Conservation (phyloP, 2,329 filamentous ascomycete species). For the Hypoxylon sp. region DNA sequence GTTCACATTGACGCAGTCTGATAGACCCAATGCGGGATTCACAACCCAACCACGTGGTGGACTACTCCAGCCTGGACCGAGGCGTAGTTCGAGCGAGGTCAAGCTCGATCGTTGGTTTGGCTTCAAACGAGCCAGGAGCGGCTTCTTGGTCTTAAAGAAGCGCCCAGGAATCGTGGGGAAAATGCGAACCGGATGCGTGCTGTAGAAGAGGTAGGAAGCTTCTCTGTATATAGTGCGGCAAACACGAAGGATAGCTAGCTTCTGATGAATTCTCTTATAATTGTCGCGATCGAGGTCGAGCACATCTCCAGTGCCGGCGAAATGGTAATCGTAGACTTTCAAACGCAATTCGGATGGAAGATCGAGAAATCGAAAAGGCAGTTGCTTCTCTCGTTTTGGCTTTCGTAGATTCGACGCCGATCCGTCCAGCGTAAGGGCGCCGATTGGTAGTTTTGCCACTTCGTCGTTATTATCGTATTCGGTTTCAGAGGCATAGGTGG, state of each 20-base stretch:
- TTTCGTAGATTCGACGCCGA: slow-evolving; percentile 46
- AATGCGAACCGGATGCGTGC: slow-evolving; percentile 72
- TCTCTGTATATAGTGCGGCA: slow-evolving; percentile 74
- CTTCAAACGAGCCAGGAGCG: slow-evolving; percentile 77
- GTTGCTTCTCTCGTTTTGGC: slow-evolving; percentile 55
- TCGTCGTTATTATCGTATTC: slow-evolving; percentile 60
- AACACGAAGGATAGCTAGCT: slow-evolving; percentile 73
- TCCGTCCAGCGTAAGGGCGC: slow-evolving; percentile 61
- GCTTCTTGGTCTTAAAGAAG: slow-evolving; percentile 81
- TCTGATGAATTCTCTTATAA: slow-evolving; percentile 71
- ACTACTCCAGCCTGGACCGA: slow-evolving; percentile 80
- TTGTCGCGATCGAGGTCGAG: slow-evolving; percentile 78
- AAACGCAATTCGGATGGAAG: slow-evolving; percentile 79
- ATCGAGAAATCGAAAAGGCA: slow-evolving; percentile 75
- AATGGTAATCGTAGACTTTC: slow-evolving; percentile 76
- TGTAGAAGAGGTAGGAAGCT: slow-evolving; percentile 76
- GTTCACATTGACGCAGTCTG: slow-evolving; percentile 72
- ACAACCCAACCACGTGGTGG: slow-evolving; percentile 81
- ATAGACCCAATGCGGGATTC: slow-evolving; percentile 73
- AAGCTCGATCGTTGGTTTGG: slow-evolving; percentile 72
- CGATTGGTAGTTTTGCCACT: slow-evolving; percentile 59
- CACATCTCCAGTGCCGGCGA: slow-evolving; percentile 67
- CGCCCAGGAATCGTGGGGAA: slow-evolving; percentile 76
- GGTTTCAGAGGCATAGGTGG: slow-evolving; percentile 57
- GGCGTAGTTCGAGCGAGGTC: slow-evolving; percentile 76